Conservation (phyloP, 495 filamentous ascomycete genomes). For the Tetracladium setigerum region DNA sequence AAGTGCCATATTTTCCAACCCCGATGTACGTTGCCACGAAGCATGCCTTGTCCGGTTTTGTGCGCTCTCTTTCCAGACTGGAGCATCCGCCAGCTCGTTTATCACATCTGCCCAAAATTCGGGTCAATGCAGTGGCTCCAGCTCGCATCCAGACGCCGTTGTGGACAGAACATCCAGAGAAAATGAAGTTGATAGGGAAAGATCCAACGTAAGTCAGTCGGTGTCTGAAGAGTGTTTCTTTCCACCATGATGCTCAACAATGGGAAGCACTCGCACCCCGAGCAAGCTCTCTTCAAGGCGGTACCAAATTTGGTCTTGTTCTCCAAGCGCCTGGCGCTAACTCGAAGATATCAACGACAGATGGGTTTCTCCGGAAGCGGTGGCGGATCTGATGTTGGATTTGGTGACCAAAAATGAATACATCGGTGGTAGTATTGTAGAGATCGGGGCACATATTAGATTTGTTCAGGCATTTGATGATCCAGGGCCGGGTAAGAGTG, state of each 20-base stretch:
- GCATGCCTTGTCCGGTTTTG: constrained; percentile 49
- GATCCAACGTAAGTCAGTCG: not conserved
- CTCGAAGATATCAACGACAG: constrained; percentile 26
- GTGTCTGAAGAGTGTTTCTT: too few relatives aligned
- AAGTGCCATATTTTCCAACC: constrained; percentile 35
- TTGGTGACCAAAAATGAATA: constrained; percentile 42
- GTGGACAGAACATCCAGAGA: constrained; percentile 64
- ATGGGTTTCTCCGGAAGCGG: constrained; percentile 59
- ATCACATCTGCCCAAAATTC: constrained; percentile 44
- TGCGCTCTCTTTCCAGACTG: constrained; percentile 46
- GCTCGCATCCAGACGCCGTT: constrained; percentile 61
- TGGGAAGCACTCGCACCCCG: too few relatives aligned
- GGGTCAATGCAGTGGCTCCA: constrained; percentile 59
- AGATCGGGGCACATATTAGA: constrained; percentile 48
- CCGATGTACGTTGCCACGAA: constrained; percentile 59
- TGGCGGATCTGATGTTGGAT: constrained; percentile 56
- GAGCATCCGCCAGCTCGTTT: constrained; percentile 28
- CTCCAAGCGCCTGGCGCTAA: too few relatives aligned
- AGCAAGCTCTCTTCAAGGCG: too few relatives aligned
- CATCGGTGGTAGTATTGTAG: constrained; percentile 44
- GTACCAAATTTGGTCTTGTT: too few relatives aligned
- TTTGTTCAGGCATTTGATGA: constrained; percentile 47
- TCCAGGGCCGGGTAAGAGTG: constrained; percentile 40
- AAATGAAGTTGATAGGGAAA: constrained; percentile 37
- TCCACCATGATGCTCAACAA: constrained; percentile 8